Evolutionary conservation across 768 basidiomycete genomes (phyloP), one percentile per base, ranked within the genome.

Genomic region (Cantharellus anzutake): DNA sequence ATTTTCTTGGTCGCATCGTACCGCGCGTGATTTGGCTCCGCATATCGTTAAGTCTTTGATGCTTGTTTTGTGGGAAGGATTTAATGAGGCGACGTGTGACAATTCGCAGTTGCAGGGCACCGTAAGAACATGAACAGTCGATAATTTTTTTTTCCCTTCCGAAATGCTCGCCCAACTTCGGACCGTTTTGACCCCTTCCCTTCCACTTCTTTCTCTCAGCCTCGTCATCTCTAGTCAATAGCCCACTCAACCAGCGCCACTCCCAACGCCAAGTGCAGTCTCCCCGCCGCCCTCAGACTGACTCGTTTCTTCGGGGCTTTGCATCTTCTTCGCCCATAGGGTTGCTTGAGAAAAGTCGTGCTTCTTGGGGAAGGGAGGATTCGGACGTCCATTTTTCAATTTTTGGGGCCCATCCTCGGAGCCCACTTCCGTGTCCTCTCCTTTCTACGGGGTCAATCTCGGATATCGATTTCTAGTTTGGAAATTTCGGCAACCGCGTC

Each of bases 381-480:
- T 70, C 71, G 61, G 66, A 65, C 5, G 67, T 60, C 56, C 80
- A 81, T 69, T 81, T 82, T 65, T 70, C 71, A 64, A 74, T 79
- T 62, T 67, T 76, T 16, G 77, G 75, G 51, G 88, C 84, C 84
- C 84, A 65, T 84, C 84, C 50, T 78, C 81, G 35, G 75, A 76
- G 11, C 20, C 74, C 73, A 41, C 63, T 61, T 4, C 61, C 64
- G 4, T 62, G 62, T 1, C 74, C 79, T 37, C 75, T 77, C 4
- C 77, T 29, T 78, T 50, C 75, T 76, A 62, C 81, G 80, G 38
- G 80, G 75, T 4, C 94, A 78, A 62, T 79, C 83, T 35, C 87
- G 83, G 59, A 97, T 85, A 51, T 90, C 86, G 4, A 80, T 81
- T 69, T 97, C 89, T 82, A 97, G 86, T 65, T 78, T 83, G 64